phyloP scores from a whole-genome alignment of 2,329 filamentous ascomycete species.

The Cercospora beticola region DNA sequence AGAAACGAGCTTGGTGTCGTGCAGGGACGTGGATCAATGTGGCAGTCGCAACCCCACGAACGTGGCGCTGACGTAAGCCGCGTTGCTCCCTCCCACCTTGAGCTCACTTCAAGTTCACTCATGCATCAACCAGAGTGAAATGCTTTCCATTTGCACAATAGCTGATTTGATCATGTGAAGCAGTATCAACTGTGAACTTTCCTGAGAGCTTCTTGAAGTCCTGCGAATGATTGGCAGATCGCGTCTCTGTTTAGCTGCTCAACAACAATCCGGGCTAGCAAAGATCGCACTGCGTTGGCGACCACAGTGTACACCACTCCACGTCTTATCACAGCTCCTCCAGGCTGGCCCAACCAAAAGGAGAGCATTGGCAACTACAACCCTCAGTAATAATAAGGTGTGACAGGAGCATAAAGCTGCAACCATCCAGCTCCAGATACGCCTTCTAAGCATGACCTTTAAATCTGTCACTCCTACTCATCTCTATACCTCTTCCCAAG shows the following conservation, averaged over 20 bases:
- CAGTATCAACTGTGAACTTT: not conserved
- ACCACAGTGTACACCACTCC: not conserved
- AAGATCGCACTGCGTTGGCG: not conserved
- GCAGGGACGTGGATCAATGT: not conserved
- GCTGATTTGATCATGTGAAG: not conserved
- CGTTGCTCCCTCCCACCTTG: not conserved
- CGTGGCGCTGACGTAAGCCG: not conserved
- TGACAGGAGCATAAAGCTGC: not conserved
- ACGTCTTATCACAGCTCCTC: not conserved
- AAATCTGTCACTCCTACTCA: constrained; percentile 14
- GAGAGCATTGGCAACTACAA: not conserved
- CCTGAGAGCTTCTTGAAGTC: no score
- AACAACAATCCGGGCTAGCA: not conserved
- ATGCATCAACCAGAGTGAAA: not conserved
- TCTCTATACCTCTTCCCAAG: constrained; percentile 37
- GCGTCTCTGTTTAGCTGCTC: not conserved
- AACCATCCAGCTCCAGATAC: not conserved
- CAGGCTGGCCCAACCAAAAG: not conserved
- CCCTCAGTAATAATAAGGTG: not conserved
- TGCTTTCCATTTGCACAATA: not conserved
- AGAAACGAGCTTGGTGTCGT: not conserved
- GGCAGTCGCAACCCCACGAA: not conserved
- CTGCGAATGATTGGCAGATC: not conserved
- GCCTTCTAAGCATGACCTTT: not conserved
- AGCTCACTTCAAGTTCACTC: not conserved